Conservation (phyloP, 805 yeast genomes). For the Barnettozyma californica region DNA sequence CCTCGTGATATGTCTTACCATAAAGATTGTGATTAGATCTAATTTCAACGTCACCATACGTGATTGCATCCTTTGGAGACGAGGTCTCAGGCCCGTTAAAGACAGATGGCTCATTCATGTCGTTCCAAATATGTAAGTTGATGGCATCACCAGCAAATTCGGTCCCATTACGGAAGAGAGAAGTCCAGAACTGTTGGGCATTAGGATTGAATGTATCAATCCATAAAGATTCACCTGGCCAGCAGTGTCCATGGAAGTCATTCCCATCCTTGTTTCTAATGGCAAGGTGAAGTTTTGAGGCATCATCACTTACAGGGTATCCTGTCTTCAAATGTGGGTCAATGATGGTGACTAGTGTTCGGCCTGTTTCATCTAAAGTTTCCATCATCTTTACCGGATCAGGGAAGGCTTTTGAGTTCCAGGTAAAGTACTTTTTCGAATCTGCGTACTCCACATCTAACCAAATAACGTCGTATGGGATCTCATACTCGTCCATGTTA, state of each 20-base stretch:
- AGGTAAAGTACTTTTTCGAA: conserved; percentile 82
- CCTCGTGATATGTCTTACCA: conserved; percentile 75
- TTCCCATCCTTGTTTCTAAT: conserved; percentile 42
- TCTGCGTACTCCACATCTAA: conserved; percentile 91
- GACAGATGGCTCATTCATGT: conserved; percentile 96
- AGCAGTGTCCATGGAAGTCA: conserved; percentile 79
- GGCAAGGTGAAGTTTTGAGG: conserved; percentile 39
- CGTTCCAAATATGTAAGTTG: conserved; percentile 90
- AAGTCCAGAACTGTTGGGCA: conserved; percentile 56
- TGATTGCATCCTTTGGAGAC: conserved; percentile 76
- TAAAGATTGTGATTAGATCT: conserved; percentile 85
- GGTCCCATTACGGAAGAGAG: conserved; percentile 43
- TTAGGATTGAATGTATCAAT: conserved; percentile 73
- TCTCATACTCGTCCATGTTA: conserved; percentile 63
- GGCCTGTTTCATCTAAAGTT: conserved; percentile 61
- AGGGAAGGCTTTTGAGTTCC: conserved; percentile 74
- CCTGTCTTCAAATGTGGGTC: conserved; percentile 86
- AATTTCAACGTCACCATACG: conserved; percentile 80
- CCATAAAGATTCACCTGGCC: conserved; percentile 98
- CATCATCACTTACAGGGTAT: conserved; percentile 56
- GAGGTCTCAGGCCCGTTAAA: conserved; percentile 94
- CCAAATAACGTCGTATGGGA: conserved; percentile 94
- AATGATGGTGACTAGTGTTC: conserved; percentile 77
- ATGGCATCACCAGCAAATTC: conserved; percentile 43
- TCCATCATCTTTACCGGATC: conserved; percentile 65